phyloP scores from a whole-genome alignment of 2,329 filamentous ascomycete species.

The Mycosphaerella arachidis region DNA sequence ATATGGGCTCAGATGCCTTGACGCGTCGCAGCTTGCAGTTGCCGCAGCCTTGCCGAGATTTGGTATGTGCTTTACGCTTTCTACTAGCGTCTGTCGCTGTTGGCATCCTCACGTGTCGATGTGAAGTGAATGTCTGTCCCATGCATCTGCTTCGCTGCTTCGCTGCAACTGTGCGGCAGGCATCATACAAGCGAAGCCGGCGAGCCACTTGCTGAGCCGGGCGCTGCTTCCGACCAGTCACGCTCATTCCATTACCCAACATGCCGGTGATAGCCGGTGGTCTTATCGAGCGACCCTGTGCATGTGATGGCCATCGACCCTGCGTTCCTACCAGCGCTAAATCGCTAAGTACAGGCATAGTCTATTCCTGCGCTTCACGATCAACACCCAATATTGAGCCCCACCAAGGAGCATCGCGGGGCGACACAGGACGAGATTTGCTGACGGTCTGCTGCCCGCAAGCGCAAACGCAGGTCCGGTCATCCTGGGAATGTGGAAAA shows the following conservation, averaged over 20 bases:
- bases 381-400: neutral
- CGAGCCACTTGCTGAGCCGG: neutral
- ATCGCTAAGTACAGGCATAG: slow-evolving; percentile 17
- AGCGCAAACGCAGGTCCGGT: neutral
- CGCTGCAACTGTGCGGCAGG: neutral
- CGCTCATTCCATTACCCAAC: neutral
- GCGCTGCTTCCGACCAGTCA: neutral
- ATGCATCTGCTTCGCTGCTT: too few species aligned
- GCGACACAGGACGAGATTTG: neutral
- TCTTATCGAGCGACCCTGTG: neutral
- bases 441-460: neutral
- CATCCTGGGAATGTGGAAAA: slow-evolving; percentile 10
- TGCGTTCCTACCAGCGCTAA: slow-evolving; percentile 1
- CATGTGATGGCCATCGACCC: neutral
- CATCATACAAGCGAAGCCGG: neutral
- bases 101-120: neutral
- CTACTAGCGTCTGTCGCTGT: neutral
- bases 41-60: slow-evolving; percentile 51
- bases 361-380: slow-evolving; percentile 6
- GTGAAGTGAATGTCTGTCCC: neutral
- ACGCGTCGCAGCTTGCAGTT: slow-evolving; percentile 55
- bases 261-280: neutral
- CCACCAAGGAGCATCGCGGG: neutral
- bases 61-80: slow-evolving; percentile 41
- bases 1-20: slow-evolving; percentile 36